Percentiles rank a stretch among this genome's conserved stretches.
These are phyloP conservation scores for Desmodesmus armatus DNA, from an alignment of 139 green algal species.

Conservation along the genomic window DNA sequence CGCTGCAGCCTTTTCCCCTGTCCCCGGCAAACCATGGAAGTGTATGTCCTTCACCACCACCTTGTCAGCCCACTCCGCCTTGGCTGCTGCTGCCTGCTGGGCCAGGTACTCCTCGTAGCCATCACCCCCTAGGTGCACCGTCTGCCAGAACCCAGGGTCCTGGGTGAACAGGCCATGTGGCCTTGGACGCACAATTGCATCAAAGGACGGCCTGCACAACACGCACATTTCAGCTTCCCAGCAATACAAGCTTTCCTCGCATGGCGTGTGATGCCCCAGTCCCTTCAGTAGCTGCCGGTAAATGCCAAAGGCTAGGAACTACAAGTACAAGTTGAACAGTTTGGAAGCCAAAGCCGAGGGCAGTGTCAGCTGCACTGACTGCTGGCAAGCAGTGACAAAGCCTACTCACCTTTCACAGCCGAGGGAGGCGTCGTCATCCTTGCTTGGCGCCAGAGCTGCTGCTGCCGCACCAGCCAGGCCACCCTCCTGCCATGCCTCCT, in stretches of 20 bases:
- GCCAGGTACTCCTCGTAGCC: slow-evolving; percentile 33
- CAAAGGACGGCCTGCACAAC: too few relatives aligned
- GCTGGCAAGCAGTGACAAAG: background rate
- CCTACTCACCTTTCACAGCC: background rate
- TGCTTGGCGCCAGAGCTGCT: too few relatives aligned
- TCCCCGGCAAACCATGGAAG: background rate
- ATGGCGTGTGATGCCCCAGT: too few relatives aligned
- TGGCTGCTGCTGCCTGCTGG: slow-evolving; percentile 19
- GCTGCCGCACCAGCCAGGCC: too few relatives aligned
- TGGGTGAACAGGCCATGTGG: slow-evolving; percentile 29
- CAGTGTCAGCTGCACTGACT: background rate
- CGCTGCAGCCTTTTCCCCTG: slow-evolving; percentile 1
- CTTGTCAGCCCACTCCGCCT: slow-evolving; percentile 45
- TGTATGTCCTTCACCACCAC: slow-evolving; percentile 8
- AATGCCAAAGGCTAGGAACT: too few relatives aligned
- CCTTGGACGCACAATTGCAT: background rate
- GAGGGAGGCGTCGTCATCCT: too few relatives aligned
- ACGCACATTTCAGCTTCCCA: too few relatives aligned
- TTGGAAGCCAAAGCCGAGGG: too few relatives aligned
- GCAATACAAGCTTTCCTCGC: too few relatives aligned
- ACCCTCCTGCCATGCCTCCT: background rate
- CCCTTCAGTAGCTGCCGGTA: too few relatives aligned
- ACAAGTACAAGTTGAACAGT: too few relatives aligned
- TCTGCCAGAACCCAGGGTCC: slow-evolving; percentile 65
- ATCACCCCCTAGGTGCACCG: slow-evolving; percentile 55